Percentiles rank a stretch among this genome's conserved stretches.
Evolutionary conservation across 768 basidiomycete genomes (phyloP).

Genomic region (Leccinellum albellum): DNA sequence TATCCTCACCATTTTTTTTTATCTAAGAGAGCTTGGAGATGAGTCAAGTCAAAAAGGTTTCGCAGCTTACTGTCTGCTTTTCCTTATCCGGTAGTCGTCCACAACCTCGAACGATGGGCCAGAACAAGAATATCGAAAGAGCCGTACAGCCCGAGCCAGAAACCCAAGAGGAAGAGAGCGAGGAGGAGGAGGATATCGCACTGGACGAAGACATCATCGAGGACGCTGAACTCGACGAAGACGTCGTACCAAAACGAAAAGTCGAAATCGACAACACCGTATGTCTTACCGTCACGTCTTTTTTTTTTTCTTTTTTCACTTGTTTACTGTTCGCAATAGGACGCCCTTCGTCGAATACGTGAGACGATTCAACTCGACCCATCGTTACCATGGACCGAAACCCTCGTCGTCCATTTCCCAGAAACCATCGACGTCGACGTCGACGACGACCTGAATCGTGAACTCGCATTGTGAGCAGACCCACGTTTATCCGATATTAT

Average conservation of each 20-base stretch:
- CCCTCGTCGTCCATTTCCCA: conserved; percentile 68
- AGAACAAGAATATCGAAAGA: conserved; percentile 1
- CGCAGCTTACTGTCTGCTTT: too few relatives aligned
- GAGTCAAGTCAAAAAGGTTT: conserved; percentile 16
- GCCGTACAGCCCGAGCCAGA: conserved; percentile 9
- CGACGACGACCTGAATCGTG: conserved; percentile 87
- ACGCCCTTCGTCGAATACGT: conserved; percentile 76
- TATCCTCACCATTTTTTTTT: conserved; percentile 14
- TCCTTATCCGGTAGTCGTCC: neutral
- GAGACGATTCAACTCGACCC: conserved; percentile 72
- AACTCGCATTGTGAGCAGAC: conserved; percentile 82
- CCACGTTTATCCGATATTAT: neutral
- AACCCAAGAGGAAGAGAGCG: conserved; percentile 26
- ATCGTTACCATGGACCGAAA: conserved; percentile 82
- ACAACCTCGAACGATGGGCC: conserved; percentile 11
- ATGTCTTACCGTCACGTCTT: conserved; percentile 20
- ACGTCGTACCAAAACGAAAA: conserved; percentile 77
- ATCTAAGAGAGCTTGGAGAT: neutral
- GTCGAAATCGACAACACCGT: conserved; percentile 70
- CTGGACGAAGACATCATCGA: conserved; percentile 79
- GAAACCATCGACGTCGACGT: conserved; percentile 72
- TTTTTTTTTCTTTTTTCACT: neutral
- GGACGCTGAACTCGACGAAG: conserved; percentile 63
- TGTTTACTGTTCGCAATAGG: conserved; percentile 36
- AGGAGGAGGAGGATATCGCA: conserved; percentile 43